Evolutionary conservation across 2,329 filamentous ascomycete genomes (phyloP).

Genomic region (Ophiostoma pallidulum): DNA sequence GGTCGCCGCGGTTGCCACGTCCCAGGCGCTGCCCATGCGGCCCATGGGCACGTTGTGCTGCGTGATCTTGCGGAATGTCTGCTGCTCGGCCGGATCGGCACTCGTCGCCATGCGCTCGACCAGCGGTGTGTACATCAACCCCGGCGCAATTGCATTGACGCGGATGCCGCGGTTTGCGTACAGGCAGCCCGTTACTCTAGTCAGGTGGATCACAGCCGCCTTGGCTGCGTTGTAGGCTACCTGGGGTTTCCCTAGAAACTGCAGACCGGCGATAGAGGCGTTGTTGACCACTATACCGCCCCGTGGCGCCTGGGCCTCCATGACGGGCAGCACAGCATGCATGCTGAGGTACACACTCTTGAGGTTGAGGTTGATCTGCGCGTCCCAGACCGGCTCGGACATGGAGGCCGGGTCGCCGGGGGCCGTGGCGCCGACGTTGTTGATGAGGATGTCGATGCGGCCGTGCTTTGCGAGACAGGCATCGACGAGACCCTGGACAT

Average conservation of each 20-base stretch:
- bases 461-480: conserved; percentile 40
- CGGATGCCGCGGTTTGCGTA: conserved; percentile 69
- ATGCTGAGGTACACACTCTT: conserved; percentile 38
- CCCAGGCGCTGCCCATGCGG: conserved; percentile 40
- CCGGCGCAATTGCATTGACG: conserved; percentile 61
- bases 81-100: conserved; percentile 31
- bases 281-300: conserved; percentile 27
- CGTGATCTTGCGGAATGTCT: conserved; percentile 36
- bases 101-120: conserved; percentile 30
- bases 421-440: conserved; percentile 52
- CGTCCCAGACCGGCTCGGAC: conserved; percentile 33
- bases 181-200: conserved; percentile 44
- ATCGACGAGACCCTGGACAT: conserved; percentile 37
- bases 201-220: conserved; percentile 50
- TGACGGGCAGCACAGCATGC: conserved; percentile 35
- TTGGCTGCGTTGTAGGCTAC: conserved; percentile 64
- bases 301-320: conserved; percentile 32
- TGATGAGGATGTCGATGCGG: conserved; percentile 52
- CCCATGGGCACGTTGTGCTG: conserved; percentile 42
- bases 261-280: conserved; percentile 33
- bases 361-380: conserved; percentile 36
- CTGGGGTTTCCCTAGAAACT: conserved; percentile 50
- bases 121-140: conserved; percentile 56
- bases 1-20: conserved; percentile 40
- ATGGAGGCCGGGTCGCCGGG: conserved; percentile 30